Conservation (phyloP, 805 yeast genomes). For the Metschnikowia hibisci region DNA sequence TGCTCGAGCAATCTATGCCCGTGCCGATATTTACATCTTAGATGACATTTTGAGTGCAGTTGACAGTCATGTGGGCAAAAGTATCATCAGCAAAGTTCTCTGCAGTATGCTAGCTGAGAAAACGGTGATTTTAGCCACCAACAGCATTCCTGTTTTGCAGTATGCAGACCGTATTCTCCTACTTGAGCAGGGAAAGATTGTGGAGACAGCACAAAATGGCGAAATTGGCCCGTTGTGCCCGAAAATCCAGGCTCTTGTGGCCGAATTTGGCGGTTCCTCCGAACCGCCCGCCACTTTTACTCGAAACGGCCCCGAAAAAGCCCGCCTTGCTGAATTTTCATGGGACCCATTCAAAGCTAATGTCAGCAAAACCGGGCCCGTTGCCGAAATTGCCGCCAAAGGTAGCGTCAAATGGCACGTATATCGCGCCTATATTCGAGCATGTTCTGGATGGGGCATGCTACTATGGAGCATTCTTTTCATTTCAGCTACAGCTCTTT, state of each 20-base stretch:
- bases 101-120: constrained; percentile 27
- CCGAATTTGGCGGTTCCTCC: constrained; percentile 4
- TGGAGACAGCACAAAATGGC: constrained; percentile 8
- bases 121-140: constrained; percentile 15
- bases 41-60: constrained; percentile 44
- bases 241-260: constrained; percentile 7
- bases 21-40: constrained; percentile 37
- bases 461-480: constrained; percentile 31
- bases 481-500: constrained; percentile 27
- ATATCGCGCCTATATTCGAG: constrained; percentile 52
- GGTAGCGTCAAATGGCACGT: constrained; percentile 58
- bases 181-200: constrained; percentile 13
- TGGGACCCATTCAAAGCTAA: constrained; percentile 35
- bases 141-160: constrained; percentile 11
- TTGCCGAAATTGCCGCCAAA: constrained; percentile 41
- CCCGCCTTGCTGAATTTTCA: constrained; percentile 32
- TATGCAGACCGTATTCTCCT: constrained; percentile 12
- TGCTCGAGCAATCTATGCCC: constrained; percentile 41
- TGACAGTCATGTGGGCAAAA: constrained; percentile 41
- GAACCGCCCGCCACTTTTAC: constrained; percentile 2
- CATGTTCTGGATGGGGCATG: constrained; percentile 54
- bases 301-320: not conserved
- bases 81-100: constrained; percentile 29
- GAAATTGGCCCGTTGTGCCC: constrained; percentile 8
- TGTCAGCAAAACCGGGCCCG: constrained; percentile 13